A percentile compares a stretch with the other conserved stretches of the same genome.
Conservation (phyloP, 176 grass and related monocot species). For the Saccharum officinarum region DNA sequence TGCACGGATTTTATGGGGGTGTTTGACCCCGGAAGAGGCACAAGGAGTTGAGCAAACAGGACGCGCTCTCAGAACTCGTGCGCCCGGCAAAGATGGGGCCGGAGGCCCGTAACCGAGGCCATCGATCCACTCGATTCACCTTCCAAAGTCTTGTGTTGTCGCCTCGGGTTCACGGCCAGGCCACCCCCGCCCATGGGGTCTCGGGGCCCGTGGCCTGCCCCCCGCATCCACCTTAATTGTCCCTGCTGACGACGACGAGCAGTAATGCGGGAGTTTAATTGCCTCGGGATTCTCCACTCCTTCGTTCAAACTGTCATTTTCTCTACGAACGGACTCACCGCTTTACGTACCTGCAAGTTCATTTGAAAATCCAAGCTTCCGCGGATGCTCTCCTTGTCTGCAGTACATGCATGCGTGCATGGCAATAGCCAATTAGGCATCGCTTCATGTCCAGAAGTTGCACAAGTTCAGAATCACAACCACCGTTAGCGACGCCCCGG, state of each 20-base stretch:
- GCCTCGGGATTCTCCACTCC: slow-evolving; percentile 36
- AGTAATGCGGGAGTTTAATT: slow-evolving; percentile 9
- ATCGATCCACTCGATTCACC: neutral
- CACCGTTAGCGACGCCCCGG: too few species aligned
- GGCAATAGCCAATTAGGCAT: too few species aligned
- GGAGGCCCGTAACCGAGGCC: slow-evolving; percentile 1
- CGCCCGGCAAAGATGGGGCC: slow-evolving; percentile 47
- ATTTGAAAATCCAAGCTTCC: too few species aligned
- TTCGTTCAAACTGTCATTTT: neutral
- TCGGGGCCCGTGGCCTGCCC: neutral
- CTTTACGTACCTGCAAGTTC: too few species aligned
- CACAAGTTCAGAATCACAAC: neutral
- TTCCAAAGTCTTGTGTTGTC: slow-evolving; percentile 52
- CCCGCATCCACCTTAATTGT: neutral
- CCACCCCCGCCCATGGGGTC: slow-evolving; percentile 6
- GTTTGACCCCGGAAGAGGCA: slow-evolving; percentile 24
- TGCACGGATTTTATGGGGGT: slow-evolving; percentile 7
- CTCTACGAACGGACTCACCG: too few species aligned
- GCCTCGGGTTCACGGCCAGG: slow-evolving; percentile 29
- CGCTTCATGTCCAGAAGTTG: too few species aligned
- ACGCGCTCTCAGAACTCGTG: slow-evolving; percentile 24
- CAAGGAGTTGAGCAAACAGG: neutral
- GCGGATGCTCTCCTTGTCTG: too few species aligned
- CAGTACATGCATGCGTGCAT: too few species aligned
- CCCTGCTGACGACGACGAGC: neutral